Conservation (phyloP, 2,329 filamentous ascomycete species). For the Chaetomium sp. region DNA sequence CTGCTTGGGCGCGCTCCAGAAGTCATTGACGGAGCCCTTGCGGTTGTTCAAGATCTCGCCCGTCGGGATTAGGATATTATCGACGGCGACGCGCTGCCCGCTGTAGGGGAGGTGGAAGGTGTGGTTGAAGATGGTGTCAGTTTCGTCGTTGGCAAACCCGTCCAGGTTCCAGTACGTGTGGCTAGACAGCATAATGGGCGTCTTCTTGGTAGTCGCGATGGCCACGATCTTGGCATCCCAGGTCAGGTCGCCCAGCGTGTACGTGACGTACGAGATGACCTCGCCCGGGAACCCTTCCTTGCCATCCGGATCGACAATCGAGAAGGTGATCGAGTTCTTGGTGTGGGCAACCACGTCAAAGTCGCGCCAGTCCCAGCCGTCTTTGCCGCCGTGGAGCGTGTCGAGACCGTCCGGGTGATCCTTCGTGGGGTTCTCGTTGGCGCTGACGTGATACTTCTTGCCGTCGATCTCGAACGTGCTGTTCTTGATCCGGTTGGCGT, state of each 20-base stretch:
- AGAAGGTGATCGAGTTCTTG: constrained; percentile 64
- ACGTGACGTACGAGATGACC: constrained; percentile 67
- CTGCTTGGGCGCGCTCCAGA: constrained; percentile 76
- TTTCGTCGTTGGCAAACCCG: constrained; percentile 68
- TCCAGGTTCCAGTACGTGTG: constrained; percentile 80
- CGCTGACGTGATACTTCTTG: constrained; percentile 47
- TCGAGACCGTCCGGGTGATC: constrained; percentile 48
- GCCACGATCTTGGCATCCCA: constrained; percentile 72
- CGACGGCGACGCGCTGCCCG: constrained; percentile 60
- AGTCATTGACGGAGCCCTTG: constrained; percentile 65
- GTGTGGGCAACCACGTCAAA: constrained; percentile 69
- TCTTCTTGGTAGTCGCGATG: constrained; percentile 64
- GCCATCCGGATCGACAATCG: constrained; percentile 64
- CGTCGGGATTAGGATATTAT: constrained; percentile 67
- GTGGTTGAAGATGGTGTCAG: constrained; percentile 60
- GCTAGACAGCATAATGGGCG: constrained; percentile 72
- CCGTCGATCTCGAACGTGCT: constrained; percentile 65
- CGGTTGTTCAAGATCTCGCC: constrained; percentile 67
- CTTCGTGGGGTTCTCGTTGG: constrained; percentile 57
- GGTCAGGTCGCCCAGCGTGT: constrained; percentile 57
- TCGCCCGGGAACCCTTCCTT: constrained; percentile 73
- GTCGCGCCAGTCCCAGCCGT: constrained; percentile 73
- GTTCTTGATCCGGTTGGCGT: constrained; percentile 77
- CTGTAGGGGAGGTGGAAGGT: constrained; percentile 67
- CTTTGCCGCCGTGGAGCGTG: constrained; percentile 62